phyloP scores from a whole-genome alignment of 1,284 basidiomycete genomes.

The Ganoderma multipileum region DNA sequence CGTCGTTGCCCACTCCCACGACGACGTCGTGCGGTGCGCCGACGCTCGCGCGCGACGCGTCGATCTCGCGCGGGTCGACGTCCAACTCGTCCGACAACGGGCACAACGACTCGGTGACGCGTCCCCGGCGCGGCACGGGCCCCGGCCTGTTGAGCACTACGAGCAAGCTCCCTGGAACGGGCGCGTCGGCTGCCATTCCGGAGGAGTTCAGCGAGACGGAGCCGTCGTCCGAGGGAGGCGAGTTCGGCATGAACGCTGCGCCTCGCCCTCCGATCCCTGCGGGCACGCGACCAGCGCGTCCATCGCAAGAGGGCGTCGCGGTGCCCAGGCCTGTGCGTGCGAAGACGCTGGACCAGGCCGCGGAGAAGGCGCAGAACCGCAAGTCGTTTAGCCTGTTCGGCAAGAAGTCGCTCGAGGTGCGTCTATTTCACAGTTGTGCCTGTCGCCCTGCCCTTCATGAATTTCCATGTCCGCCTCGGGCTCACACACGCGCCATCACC shows the following conservation, averaged over 20 bases:
- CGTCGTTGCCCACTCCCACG: constrained; percentile 35
- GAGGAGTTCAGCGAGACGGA: constrained; percentile 30
- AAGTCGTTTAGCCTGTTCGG: constrained; percentile 32
- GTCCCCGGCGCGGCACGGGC: constrained; percentile 11
- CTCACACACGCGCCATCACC: not conserved
- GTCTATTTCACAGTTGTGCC: not conserved
- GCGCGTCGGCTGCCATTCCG: constrained; percentile 14
- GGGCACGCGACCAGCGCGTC: not conserved
- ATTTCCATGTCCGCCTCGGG: not conserved
- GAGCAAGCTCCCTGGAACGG: not conserved
- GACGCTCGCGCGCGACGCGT: constrained; percentile 21
- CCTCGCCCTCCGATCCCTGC: not conserved
- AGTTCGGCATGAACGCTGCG: constrained; percentile 11
- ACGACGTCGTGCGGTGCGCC: constrained; percentile 25
- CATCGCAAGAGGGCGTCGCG: constrained; percentile 7
- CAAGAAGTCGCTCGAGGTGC: constrained; percentile 29
- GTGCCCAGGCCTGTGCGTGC: constrained; percentile 15
- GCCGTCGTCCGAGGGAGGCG: constrained; percentile 25
- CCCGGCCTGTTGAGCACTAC: constrained; percentile 2
- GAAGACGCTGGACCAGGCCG: constrained; percentile 19
- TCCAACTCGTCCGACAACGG: constrained; percentile 28
- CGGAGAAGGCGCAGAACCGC: constrained; percentile 21
- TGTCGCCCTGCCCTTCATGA: not conserved
- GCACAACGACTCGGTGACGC: constrained; percentile 7
- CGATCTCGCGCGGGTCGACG: constrained; percentile 28